Evolutionary conservation across 2,329 filamentous ascomycete species (phyloP), one percentile per base, ranked within the genome.

Genomic region (Endothia cerciana): DNA sequence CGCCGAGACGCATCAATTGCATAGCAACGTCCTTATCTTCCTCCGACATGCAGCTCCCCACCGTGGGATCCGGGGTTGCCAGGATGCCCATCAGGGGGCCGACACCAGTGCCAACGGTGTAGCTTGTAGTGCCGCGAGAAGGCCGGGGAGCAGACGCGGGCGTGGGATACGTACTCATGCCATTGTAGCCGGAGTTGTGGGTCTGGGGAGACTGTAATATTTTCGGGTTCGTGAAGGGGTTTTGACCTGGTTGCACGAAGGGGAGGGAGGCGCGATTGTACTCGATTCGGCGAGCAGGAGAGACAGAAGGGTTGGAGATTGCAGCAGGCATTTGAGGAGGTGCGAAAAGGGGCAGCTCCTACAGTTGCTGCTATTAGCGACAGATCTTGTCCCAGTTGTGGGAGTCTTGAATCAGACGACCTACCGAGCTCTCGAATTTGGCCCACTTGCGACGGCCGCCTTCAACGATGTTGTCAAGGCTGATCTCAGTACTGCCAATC

Each of bases 221-320:
- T 62, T 90, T 89, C 65, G 89, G 86, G 74, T 92, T 92, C 70
- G 86, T 86, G 75, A 95, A 96, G 6, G 91, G 91, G 72, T 93
- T 91, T 73, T 95, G 92, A 60, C 88, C 87, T 36, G 89, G 87
- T 72, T 89, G 88, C 60, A 90, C 86, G 75, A 92, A 96, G 4
- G 93, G 91, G 82, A 97, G 75, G 76, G 89, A 77, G 75, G 90
- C 81, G 81, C 92, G 82, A 81, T 91, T 78, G 80, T 91, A 81
- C 79, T 91, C 86, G 78, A 91, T 83, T 60, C 93, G 91, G 74
- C 94, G 90, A 75, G 93, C 92, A 68, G 94, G 94, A 36, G 94
- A 98, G 61, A 97, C 91, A 25, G 94, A 98, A n/a, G 94, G 94
- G 73, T 94, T 93, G n/a, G 94, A 97, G n/a, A 92, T 91, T 60